Percentiles rank a stretch among this genome's conserved stretches.
phyloP scores from a whole-genome alignment of 1,284 basidiomycete genomes.

The Apiotrichum brassicae region DNA sequence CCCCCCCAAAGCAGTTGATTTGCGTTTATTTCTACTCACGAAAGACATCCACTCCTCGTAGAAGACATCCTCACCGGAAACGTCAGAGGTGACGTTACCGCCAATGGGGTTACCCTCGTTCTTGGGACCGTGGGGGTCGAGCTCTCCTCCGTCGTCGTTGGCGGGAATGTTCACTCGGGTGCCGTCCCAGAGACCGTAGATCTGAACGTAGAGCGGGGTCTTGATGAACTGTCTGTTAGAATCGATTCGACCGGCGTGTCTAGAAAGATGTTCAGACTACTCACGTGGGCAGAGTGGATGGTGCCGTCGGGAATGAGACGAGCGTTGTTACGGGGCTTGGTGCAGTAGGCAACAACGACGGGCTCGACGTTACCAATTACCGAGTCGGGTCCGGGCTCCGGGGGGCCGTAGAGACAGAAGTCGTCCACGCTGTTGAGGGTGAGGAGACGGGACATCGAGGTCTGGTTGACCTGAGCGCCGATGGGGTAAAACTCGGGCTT shows the following conservation, averaged over 20 bases:
- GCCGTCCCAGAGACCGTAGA: constrained; percentile 49
- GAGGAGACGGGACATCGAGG: constrained; percentile 40
- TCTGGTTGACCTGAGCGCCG: constrained; percentile 43
- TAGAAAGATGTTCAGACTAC: constrained; percentile 2
- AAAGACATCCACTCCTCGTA: constrained; percentile 53
- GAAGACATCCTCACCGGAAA: constrained; percentile 48
- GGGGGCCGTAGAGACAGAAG: constrained; percentile 45
- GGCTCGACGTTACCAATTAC: constrained; percentile 44
- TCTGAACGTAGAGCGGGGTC: constrained; percentile 47
- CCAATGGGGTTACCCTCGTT: constrained; percentile 51
- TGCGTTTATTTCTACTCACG: constrained; percentile 9
- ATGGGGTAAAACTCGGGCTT: constrained; percentile 32
- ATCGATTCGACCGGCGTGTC: constrained; percentile 15
- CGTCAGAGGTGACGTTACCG: constrained; percentile 52
- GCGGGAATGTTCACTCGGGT: constrained; percentile 47
- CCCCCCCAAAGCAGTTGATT: constrained; percentile 2
- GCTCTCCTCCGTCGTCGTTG: constrained; percentile 49
- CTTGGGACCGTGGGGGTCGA: constrained; percentile 49
- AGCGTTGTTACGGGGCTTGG: constrained; percentile 36
- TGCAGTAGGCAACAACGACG: constrained; percentile 40
- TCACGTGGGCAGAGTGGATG: constrained; percentile 38
- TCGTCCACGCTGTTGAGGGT: constrained; percentile 45
- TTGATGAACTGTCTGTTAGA: constrained; percentile 12
- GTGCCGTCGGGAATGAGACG: constrained; percentile 45
- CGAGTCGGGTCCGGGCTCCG: constrained; percentile 32